Evolutionary conservation across 441 rosid species (phyloP), one percentile per base, ranked within the genome.

Genomic region (Viola pubescens): DNA sequence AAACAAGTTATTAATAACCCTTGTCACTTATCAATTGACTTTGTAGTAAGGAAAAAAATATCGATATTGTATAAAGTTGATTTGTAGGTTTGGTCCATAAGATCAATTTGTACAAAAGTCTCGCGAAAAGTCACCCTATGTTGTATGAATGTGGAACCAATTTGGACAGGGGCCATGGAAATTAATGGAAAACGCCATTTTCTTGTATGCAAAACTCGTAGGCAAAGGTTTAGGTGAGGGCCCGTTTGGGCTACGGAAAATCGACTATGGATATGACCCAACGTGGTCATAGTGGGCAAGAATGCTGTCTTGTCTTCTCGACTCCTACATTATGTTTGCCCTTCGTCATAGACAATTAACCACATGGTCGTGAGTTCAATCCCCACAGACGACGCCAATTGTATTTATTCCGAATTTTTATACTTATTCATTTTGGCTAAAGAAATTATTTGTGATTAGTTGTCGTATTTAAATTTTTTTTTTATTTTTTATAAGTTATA

Each of bases 271-370:
- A 37, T 9, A 52, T 34, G 40, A n/a, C 9, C 13, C 34, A 39
- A 40, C 1, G 47, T 40, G 26, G 45, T n/a, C 34, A 11, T 11
- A 12, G 59, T 39, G 59, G 56, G 59, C 46, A 56, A n/a, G 10
- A 41, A n/a, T 40, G 59, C 37, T 56, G 13, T 43, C 13, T 10
- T 54, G 58, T 54, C 58, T 38, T 54, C 43, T 43, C 13, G 16
- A 37, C 4, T 37, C 43, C 58, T 14, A n/a, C 37, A 52, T 52
- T 52, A 52, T 19, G 55, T 52, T 52, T 26, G 2, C 42, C 42
- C 57, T 26, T 26, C 5, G 37, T 37, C 34, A 19, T 54, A 46
- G 13, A 4, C 49, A 46, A 46, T 9, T 13, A 11, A 46, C n/a
- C 49, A 19, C 26, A 19, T 19, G 26, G 26, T 19, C 26, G 1